Evolutionary conservation across 441 rosid genomes (phyloP).

Genomic region (Jatropha podagrica): DNA sequence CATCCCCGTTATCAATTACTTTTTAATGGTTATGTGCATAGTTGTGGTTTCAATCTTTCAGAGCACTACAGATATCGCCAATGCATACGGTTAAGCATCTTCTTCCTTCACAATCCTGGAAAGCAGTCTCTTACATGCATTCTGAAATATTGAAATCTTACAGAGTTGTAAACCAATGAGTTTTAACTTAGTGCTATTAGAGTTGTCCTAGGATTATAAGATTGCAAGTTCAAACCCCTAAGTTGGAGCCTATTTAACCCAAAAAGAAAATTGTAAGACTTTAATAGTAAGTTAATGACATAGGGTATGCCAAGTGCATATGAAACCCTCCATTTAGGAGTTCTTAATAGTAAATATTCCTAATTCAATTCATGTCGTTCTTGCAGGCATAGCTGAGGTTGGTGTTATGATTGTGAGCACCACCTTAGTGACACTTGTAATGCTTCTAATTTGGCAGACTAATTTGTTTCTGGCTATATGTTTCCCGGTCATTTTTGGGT

Average conservation of each 20-base stretch:
- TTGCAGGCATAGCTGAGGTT: constrained; percentile 94
- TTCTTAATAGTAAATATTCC: not conserved
- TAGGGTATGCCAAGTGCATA: not conserved
- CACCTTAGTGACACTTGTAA: constrained; percentile 79
- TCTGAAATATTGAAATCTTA: not conserved
- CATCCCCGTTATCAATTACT: constrained; percentile 88
- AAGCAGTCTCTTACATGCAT: constrained; percentile 7
- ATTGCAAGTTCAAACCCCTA: too few relatives aligned
- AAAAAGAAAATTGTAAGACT: too few relatives aligned
- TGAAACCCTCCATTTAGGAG: not conserved
- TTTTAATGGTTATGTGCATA: constrained; percentile 89
- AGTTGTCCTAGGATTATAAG: too few relatives aligned
- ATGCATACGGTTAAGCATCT: constrained; percentile 75
- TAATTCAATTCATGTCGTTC: constrained; percentile 14
- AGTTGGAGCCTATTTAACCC: too few relatives aligned
- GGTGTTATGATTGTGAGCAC: constrained; percentile 96
- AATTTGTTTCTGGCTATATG: constrained; percentile 68
- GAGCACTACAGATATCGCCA: constrained; percentile 89
- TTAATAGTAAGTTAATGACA: too few relatives aligned
- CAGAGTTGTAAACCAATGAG: not conserved
- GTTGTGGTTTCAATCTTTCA: constrained; percentile 77
- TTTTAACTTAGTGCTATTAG: too few relatives aligned
- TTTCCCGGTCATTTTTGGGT: constrained; percentile 77
- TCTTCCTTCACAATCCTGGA: constrained; percentile 13
- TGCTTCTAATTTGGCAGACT: constrained; percentile 95